Base-by-base conservation (phyloP, 2,329 filamentous ascomycete genomes). In the Phaeosphaeria sp. region DNA sequence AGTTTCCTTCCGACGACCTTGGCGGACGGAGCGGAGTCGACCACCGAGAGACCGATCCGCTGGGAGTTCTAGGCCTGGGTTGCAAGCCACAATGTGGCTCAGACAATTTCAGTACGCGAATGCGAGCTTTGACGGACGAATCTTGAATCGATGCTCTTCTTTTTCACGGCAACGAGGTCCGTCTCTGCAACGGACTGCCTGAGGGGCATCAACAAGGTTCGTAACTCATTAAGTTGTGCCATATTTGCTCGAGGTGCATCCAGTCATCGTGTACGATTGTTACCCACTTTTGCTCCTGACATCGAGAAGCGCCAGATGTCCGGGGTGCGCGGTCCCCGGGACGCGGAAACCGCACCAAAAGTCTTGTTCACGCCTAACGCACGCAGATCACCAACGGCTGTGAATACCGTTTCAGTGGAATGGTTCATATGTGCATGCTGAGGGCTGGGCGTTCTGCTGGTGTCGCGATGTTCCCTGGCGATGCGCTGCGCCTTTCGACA, bases 241-340 rank as follows among this genome's bases (percentile, higher is more conserved):
- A 13, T 36, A 13, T 7, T 13, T 36, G 30, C 11, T 36, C 30
- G 30, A 36, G 30, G 30, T 13, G 15, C 30, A 36, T 36, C 6
- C 30, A 13, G 30, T 36, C 30, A 36, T 13, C 11, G 6, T 36
- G n/a, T n/a, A n/a, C n/a, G n/a, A n/a, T n/a, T 15, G 30, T 36
- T 36, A 7, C 27, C 21, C 44, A 25, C 21, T 46, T 46, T 25
- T 24, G 22, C 25, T 46, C 43, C 45, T 33, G 18, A 17, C 33
- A 25, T 6, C 18, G 15, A 20, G 18, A 46, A 17, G 21, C 21
- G 9, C 15, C 7, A 25, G 9, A 17, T 25, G n/a, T 27, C 11
- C 47, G 53, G 53, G 11, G 53, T 15, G 45, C 53, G 53, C 53
- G 46, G 47, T 6, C 46, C 21, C 53, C 53, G 53, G 49, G 39